These are phyloP conservation scores for Magnolia officinalis DNA, from an alignment of 164 flowering plant species.

Conservation along the genomic window DNA sequence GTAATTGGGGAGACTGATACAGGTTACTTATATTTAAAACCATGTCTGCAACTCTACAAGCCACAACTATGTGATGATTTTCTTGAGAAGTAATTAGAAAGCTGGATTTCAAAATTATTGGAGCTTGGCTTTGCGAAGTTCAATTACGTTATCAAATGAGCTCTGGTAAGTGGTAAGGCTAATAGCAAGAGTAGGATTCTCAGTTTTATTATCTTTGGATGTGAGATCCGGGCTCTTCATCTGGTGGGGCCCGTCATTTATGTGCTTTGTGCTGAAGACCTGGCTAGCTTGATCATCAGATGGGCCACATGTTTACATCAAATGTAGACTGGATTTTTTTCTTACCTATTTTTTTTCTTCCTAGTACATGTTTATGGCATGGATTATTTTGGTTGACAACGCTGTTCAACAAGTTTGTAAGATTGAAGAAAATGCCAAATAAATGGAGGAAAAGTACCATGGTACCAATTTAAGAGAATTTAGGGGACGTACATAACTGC, in stretches of 20 bases:
- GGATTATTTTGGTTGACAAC: too few relatives aligned
- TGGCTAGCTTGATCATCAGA: neutral
- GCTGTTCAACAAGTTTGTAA: too few relatives aligned
- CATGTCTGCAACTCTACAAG: neutral
- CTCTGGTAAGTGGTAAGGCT: neutral
- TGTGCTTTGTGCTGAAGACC: neutral
- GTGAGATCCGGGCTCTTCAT: neutral
- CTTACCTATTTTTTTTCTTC: too few relatives aligned
- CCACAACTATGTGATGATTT: neutral
- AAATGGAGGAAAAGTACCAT: too few relatives aligned
- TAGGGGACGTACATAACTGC: too few relatives aligned
- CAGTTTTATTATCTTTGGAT: neutral
- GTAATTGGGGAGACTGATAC: too few relatives aligned
- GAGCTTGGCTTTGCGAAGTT: neutral
- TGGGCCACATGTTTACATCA: neutral
- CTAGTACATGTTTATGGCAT: too few relatives aligned
- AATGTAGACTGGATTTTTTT: neutral
- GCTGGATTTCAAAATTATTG: neutral
- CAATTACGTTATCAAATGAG: neutral
- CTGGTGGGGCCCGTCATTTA: neutral
- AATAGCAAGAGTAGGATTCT: neutral
- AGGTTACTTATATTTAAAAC: too few relatives aligned
- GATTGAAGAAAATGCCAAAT: too few relatives aligned
- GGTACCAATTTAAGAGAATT: too few relatives aligned
- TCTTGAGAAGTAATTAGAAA: neutral